Percentiles rank a stretch among this genome's conserved stretches.
Conservation (phyloP, 176 grass and related monocot species). For the Phragmites australis region DNA sequence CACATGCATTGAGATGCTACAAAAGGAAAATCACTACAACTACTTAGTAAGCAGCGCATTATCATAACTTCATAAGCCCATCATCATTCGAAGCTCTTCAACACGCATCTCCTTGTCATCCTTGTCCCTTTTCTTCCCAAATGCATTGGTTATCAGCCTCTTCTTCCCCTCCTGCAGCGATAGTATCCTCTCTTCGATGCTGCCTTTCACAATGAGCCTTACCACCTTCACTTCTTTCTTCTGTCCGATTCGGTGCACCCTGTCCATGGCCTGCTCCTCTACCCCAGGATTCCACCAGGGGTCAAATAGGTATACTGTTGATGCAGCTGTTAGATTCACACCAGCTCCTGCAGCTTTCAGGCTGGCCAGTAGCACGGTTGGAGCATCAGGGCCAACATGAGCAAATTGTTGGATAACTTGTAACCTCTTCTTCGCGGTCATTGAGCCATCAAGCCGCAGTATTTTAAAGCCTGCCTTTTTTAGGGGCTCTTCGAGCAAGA, state of each 20-base stretch:
- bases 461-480: slow-evolving; percentile 65
- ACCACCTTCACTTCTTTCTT: slow-evolving; percentile 70
- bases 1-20: neutral
- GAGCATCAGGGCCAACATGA: slow-evolving; percentile 40
- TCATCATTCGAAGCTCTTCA: slow-evolving; percentile 80
- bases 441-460: slow-evolving; percentile 70
- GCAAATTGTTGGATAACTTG: slow-evolving; percentile 67
- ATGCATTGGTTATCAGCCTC: slow-evolving; percentile 56
- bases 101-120: slow-evolving; percentile 63
- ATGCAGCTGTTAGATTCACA: slow-evolving; percentile 82
- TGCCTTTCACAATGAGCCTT: slow-evolving; percentile 67
- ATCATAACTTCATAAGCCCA: slow-evolving; percentile 38
- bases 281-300: slow-evolving; percentile 95
- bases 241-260: slow-evolving; percentile 92
- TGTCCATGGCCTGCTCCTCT: slow-evolving; percentile 97
- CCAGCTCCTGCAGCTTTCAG: slow-evolving; percentile 75
- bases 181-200: slow-evolving; percentile 88
- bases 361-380: slow-evolving; percentile 77
- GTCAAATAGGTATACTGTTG: slow-evolving; percentile 82
- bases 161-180: slow-evolving; percentile 81
- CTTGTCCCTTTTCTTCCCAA: slow-evolving; percentile 59
- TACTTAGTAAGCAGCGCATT: neutral
- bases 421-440: slow-evolving; percentile 65
- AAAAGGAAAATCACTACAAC: neutral
- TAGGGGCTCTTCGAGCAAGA: slow-evolving; percentile 76